Base-by-base conservation (phyloP, 1,284 basidiomycete species). In the Phlebopus sp. region DNA sequence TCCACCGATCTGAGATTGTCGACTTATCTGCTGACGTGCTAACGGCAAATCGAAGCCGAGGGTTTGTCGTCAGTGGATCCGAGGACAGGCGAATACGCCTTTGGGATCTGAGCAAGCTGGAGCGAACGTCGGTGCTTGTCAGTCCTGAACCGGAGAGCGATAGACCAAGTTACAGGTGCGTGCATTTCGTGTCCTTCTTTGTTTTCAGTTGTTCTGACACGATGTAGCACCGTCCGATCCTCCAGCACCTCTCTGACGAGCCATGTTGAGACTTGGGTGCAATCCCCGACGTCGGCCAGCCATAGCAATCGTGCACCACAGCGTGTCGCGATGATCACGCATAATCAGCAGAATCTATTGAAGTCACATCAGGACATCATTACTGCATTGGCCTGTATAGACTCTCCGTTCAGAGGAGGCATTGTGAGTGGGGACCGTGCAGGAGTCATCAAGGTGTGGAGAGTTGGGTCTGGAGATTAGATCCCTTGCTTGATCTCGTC, bases 401-500 rank as follows among this genome's bases (percentile, higher is more conserved):
- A 96, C 55, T 80, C 86, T 0, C 92, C 92, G 0, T 96, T 95
- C 69, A 76, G 88, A 40, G 87, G 87, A 14, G 90, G 92, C 4
- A 77, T 95, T 37, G 79, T 96, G 9, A 93, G 89, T 53, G 92
- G 87, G 3, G 93, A 96, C 63, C 76, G 88, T 31, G 73, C 83
- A 15, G 90, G 90, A 2, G 81, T 82, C 21, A 76, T 93, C 50
- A 92, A 92, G 63, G 85, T 92, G 2, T 92, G 87, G 86, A 75
- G 85, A 49, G 78, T 89, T 11, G 86, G 89, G 37, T 64, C 70
- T 30, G 54, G 66, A 2, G 76, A 78, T 43, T 68, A 61, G 41
- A 43, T 15, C n/a, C 45, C 10, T 47, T 44, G 36, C 29, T 48
- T 29, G 41, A 48, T 41, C 27, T 35, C 30, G 44, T 53, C 41